Conservation (phyloP, 257 asterid genomes). For the Jaltomata sinuosa region DNA sequence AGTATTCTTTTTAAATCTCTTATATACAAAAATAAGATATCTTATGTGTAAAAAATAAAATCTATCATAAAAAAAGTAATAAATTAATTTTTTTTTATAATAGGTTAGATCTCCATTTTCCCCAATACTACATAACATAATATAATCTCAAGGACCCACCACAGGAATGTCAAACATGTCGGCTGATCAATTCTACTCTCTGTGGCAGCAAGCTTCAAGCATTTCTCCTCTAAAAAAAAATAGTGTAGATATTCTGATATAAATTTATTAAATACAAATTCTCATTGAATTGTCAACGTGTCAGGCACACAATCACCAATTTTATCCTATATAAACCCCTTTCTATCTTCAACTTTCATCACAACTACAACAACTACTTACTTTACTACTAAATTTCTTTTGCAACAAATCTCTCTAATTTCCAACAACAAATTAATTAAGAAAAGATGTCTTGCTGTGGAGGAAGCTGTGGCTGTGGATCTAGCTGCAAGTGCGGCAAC, state of each 20-base stretch:
- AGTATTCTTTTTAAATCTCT: too few species aligned
- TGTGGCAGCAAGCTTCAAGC: not conserved
- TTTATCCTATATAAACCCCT: not conserved
- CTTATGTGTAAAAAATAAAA: too few species aligned
- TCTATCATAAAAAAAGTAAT: too few species aligned
- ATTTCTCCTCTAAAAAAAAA: not conserved
- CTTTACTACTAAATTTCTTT: not conserved
- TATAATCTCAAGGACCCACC: not conserved
- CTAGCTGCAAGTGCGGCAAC: slow-evolving; percentile 59
- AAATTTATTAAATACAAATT: too few species aligned
- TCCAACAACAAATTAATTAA: not conserved
- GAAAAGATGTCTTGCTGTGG: slow-evolving; percentile 52
- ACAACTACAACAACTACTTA: not conserved
- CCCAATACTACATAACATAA: too few species aligned
- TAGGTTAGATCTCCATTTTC: too few species aligned
- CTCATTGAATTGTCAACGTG: not conserved
- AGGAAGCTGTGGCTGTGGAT: slow-evolving; percentile 67
- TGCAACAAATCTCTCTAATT: not conserved
- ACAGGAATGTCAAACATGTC: not conserved
- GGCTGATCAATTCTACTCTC: not conserved
- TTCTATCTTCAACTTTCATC: not conserved
- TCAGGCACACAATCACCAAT: not conserved
- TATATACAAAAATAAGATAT: too few species aligned
- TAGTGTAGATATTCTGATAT: too few species aligned
- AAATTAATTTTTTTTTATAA: too few species aligned